These are phyloP conservation scores for Raphanus hybrid DNA, from an alignment of 441 rosid species.

Conservation along the genomic window DNA sequence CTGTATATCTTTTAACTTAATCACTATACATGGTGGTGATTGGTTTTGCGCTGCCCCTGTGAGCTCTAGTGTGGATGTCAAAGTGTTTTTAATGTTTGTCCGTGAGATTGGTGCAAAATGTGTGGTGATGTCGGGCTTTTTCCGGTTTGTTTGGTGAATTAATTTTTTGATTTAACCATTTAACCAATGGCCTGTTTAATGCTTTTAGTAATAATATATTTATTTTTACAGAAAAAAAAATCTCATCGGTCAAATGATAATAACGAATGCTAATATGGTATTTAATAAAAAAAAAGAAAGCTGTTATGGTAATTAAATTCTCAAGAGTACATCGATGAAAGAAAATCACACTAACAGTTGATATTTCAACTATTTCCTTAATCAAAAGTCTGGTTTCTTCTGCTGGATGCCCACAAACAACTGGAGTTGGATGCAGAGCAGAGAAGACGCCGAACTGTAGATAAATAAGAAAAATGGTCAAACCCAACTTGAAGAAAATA, in stretches of 20 bases:
- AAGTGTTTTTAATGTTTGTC: background rate
- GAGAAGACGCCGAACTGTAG: no score
- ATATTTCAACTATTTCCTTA: conserved; percentile 66
- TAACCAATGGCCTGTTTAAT: background rate
- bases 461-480: no score
- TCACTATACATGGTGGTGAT: background rate
- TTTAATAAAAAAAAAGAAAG: no score
- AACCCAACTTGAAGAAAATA: no score
- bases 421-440: no score
- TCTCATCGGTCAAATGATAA: background rate
- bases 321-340: background rate
- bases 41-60: background rate
- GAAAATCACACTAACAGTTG: background rate
- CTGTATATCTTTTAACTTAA: no score
- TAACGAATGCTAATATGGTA: background rate
- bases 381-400: conserved; percentile 85
- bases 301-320: background rate
- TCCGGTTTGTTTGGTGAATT: background rate
- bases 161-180: background rate
- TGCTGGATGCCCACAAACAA: conserved; percentile 86
- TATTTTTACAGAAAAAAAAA: no score
- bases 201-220: background rate
- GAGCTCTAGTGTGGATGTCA: background rate
- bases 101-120: background rate
- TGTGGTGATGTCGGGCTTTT: background rate